Base-by-base conservation (phyloP, 345 rosid species). In the Acer yangbiense region DNA sequence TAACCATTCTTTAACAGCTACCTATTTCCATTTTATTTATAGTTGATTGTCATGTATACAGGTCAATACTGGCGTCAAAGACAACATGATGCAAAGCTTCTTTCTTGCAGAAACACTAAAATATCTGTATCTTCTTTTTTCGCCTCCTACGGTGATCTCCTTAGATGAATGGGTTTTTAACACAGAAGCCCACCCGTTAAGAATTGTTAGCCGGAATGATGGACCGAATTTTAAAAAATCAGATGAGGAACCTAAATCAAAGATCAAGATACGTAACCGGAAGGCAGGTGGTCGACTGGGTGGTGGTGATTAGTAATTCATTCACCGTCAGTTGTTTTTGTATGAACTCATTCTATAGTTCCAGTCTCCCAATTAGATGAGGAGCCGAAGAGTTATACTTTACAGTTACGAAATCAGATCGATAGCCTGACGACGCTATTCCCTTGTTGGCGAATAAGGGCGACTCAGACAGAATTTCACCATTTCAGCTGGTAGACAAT, bases 111-210 rank as follows among this genome's bases (percentile, higher is more conserved):
- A 96, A 95, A 94, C 98, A 11, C 91, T 94, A 1, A 92, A 94
- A 77, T 94, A 96, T 82, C 85, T 94, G 0, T 94, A 96, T 74
- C 99, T 96, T 64, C 90, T 96, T 46, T 96, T 92, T 78, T 92
- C 99, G 8, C 98, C 98, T 25, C 58, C 98, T 32, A 79, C 97
- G 0, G 93, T 92, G 62, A 89, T 96, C 70, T 66, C 99, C 57
- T 80, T 94, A 57, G 98, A 96, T n/a, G 97, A 96, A 62, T 94
- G 98, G 99, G 99, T 94, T 58, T 96, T 96, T 80, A 96, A 96
- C 87, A 96, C 99, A 1, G 99, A 96, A 86, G 99, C 98, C 68
- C 99, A 91, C 76, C 98, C 98, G 43, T 75, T 94, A 32, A 89
- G 83, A 82, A 96, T 96, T 0, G 93, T 92, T 79, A 75, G 82